Evolutionary conservation across 169 alveolate genomes (phyloP).

Genomic region (Plasmodium sp.): DNA sequence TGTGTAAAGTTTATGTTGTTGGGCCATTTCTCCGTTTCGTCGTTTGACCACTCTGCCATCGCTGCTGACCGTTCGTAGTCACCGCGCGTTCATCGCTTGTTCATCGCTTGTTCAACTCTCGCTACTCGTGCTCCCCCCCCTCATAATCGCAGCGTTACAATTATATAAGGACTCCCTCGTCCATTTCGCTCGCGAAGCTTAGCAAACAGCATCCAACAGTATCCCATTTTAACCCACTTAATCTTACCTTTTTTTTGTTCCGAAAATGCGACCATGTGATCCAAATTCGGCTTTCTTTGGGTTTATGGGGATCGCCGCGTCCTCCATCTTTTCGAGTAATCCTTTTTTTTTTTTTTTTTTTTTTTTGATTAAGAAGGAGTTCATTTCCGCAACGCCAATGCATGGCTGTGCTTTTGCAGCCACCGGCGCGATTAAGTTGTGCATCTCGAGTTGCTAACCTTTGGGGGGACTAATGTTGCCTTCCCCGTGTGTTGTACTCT

Average conservation of each 20-base stretch:
- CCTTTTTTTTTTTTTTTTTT: background rate
- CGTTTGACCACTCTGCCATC: background rate
- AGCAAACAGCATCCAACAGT: background rate
- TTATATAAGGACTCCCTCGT: background rate
- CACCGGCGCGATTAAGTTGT: background rate
- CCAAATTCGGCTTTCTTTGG: slow-evolving; percentile 97
- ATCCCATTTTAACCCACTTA: background rate
- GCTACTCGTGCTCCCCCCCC: background rate
- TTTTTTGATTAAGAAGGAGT: background rate
- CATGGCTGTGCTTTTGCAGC: background rate
- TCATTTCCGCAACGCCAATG: background rate
- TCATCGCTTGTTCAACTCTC: background rate
- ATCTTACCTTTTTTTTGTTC: slow-evolving; percentile 24
- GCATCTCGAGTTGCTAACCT: background rate
- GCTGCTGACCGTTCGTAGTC: background rate
- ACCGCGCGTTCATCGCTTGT: background rate
- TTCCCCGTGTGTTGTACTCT: background rate
- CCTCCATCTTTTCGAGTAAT: slow-evolving; percentile 97
- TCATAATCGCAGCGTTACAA: background rate
- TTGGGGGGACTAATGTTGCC: background rate
- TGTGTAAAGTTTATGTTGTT: background rate
- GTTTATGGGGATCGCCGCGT: slow-evolving; percentile 98
- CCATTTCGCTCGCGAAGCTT: background rate
- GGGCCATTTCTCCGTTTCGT: background rate
- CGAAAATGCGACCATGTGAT: slow-evolving; percentile 87